A percentile compares a stretch with the other conserved stretches of the same genome.
Evolutionary conservation across 495 filamentous ascomycete genomes (phyloP).

Genomic region (Sabuloglossum arenarium): DNA sequence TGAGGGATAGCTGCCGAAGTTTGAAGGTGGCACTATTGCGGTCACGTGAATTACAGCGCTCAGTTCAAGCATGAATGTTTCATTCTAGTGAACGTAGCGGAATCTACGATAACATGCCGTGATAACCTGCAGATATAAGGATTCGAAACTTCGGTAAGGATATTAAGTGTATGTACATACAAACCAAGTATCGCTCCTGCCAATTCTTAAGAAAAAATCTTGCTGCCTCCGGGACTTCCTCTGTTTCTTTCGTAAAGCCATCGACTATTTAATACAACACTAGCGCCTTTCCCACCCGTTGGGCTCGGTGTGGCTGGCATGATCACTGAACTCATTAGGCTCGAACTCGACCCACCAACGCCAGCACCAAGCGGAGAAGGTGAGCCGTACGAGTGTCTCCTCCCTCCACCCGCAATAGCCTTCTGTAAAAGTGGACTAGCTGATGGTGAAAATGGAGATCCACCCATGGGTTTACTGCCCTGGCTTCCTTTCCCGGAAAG

Average conservation of each 20-base stretch:
- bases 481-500: conserved; percentile 21
- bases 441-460: conserved; percentile 27
- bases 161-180: not conserved
- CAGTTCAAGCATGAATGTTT: not conserved
- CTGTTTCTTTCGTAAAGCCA: conserved; percentile 77
- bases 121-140: not conserved
- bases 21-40: not conserved
- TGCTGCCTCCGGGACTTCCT: conserved; percentile 19
- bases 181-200: not conserved
- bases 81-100: no score
- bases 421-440: conserved; percentile 53
- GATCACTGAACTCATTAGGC: conserved; percentile 9
- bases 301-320: conserved; percentile 42
- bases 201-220: not conserved
- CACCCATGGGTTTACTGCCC: conserved; percentile 18
- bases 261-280: conserved; percentile 59
- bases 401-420: conserved; percentile 28
- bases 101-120: not conserved
- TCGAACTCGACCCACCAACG: conserved; percentile 23
- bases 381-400: conserved; percentile 41
- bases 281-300: conserved; percentile 37
- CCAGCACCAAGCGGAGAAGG: conserved; percentile 31
- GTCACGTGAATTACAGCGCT: not conserved
- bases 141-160: not conserved
- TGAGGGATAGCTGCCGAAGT: no score